A percentile compares a stretch with the other conserved stretches of the same genome.
Evolutionary conservation across 108 stramenopile species (phyloP).

Genomic region (Cyclotella baltica): DNA sequence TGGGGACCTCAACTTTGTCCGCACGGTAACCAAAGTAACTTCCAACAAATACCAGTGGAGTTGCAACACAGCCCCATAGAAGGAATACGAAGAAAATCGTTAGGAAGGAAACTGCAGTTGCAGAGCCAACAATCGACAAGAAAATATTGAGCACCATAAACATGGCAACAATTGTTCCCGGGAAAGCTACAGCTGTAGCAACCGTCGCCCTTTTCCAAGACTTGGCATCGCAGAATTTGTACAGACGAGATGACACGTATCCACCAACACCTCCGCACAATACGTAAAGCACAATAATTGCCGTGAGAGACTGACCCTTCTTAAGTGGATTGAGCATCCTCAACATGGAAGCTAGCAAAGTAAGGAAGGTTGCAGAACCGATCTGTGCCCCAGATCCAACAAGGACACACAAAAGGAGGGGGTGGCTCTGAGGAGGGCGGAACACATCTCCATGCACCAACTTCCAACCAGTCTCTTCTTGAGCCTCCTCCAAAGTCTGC

Average conservation of each 20-base stretch:
- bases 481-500: conserved; percentile 84
- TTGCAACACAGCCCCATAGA: conserved; percentile 88
- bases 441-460: conserved; percentile 98
- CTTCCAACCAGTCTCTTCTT: conserved; percentile 99
- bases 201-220: conserved; percentile 86
- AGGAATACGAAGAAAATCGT: conserved; percentile 90
- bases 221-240: conserved; percentile 93
- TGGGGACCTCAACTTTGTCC: conserved; percentile 83
- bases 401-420: conserved; percentile 90
- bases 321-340: conserved; percentile 94
- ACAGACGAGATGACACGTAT: conserved; percentile 88
- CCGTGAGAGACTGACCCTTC: conserved; percentile 95
- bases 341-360: conserved; percentile 83
- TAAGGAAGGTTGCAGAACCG: conserved; percentile 82
- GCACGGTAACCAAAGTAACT: conserved; percentile 93
- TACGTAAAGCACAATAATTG: conserved; percentile 94
- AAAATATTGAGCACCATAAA: conserved; percentile 90
- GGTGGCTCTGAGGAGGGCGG: conserved; percentile 85
- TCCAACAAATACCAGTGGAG: conserved; percentile 97
- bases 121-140: conserved; percentile 85
- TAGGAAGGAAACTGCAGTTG: conserved; percentile 92
- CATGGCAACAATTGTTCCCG: conserved; percentile 81
- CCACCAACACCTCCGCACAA: conserved; percentile 91
- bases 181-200: conserved; percentile 87
- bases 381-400: conserved; percentile 96